Conservation (phyloP, 31 red algal genomes). For the Odonthalia washingtoniensis region DNA sequence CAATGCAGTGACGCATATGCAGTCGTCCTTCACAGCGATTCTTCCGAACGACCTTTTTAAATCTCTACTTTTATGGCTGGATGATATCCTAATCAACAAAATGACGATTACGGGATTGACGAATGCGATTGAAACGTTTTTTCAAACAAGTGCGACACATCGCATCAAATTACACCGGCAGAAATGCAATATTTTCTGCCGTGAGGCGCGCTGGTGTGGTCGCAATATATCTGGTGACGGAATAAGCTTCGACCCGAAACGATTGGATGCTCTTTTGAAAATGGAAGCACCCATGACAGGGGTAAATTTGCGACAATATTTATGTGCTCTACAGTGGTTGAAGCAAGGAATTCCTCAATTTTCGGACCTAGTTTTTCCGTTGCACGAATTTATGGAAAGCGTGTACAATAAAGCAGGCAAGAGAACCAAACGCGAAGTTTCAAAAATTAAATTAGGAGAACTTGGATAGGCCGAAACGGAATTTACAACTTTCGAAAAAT, state of each 20-base stretch:
- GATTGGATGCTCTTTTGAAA: neutral
- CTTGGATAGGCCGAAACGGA: neutral
- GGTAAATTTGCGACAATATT: slow-evolving; percentile 11
- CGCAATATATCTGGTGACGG: slow-evolving; percentile 18
- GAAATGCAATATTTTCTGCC: slow-evolving; percentile 1
- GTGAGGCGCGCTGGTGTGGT: slow-evolving; percentile 14
- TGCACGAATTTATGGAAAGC: slow-evolving; percentile 19
- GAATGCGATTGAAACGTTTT: too few relatives aligned
- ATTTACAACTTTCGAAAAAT: neutral
- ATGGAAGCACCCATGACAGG: slow-evolving; percentile 31
- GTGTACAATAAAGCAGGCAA: neutral
- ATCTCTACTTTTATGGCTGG: neutral
- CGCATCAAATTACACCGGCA: slow-evolving; percentile 25
- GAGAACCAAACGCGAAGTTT: neutral
- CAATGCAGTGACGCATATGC: slow-evolving; percentile 25
- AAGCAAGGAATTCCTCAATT: slow-evolving; percentile 14
- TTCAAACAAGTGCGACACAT: too few relatives aligned
- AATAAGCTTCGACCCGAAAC: slow-evolving; percentile 2
- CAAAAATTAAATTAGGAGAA: slow-evolving; percentile 1
- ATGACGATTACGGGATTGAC: too few relatives aligned
- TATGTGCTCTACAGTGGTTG: slow-evolving; percentile 27
- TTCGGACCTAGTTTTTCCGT: neutral
- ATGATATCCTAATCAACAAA: slow-evolving; percentile 14
- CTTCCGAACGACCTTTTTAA: neutral
- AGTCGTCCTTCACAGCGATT: neutral